Base-by-base conservation (phyloP, 2,329 filamentous ascomycete species). In the Aquanectria penicillioides region DNA sequence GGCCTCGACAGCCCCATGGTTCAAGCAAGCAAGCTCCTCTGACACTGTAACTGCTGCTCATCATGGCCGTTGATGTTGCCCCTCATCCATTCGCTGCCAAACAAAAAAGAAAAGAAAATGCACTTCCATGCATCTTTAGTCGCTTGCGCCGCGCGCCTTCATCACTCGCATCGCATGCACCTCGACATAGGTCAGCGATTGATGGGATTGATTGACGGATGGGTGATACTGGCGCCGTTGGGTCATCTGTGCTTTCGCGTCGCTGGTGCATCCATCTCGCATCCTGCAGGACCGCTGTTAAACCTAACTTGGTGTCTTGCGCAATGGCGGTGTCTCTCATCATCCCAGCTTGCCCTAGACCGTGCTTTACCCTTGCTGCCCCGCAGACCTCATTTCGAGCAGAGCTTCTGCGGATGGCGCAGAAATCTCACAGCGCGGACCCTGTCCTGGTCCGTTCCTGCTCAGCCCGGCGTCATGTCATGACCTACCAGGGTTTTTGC, bases 311-410 rank as follows among this genome's bases (percentile, higher is more conserved):
- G 55, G 57, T 64, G 55, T 55, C 40, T 57, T 59, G 55, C 59
- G 56, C 60, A 66, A 61, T 61, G 62, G 62, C 60, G 62, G 64
- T 69, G 66, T 58, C 61, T 57, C 59, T 62, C 54, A 55, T 57
- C 64, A 68, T 64, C 50, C 54, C 56, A 66, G 29, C 36, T 50
- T 49, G 53, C 62, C 57, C 53, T 54, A 43, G n/a, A n/a, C 10
- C 43, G 53, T 55, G 29, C 25, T 41, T 29, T 18, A 31, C 41
- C 33, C 51, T 23, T 18, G 25, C 25, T 43, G 49, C 41, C 49
- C 56, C 50, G 56, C 56, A 29, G 38, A 36, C 25, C 41, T 62
- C 62, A 58, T 63, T 58, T 59, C 37, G 36, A 55, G 59, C 62
- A 36, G 33, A 26, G 40, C 33, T 57, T 51, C 59, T 54, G 62